These are phyloP conservation scores for Exophiala oligosperma DNA, from an alignment of 2,329 filamentous ascomycete species.

Conservation along the genomic window DNA sequence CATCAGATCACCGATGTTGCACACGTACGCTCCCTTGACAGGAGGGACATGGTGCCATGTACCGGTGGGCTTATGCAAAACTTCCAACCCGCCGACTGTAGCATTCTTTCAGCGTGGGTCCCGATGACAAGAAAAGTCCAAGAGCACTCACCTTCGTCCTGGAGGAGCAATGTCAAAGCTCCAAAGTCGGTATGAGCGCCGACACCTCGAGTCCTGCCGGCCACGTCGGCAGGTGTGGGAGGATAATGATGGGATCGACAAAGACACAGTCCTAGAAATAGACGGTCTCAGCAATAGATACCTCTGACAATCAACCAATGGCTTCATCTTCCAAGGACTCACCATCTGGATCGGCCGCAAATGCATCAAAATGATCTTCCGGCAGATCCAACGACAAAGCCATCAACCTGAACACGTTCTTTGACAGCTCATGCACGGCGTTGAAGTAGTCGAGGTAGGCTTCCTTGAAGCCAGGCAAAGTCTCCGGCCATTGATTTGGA, in stretches of 20 bases:
- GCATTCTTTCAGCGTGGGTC: background rate
- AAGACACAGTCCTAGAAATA: background rate
- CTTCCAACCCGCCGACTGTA: slow-evolving; percentile 47
- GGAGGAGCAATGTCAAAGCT: slow-evolving; percentile 48
- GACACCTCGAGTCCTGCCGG: slow-evolving; percentile 34
- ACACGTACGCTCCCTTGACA: slow-evolving; percentile 49
- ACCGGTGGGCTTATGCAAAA: slow-evolving; percentile 26
- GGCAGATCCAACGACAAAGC: slow-evolving; percentile 55
- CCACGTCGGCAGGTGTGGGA: slow-evolving; percentile 47
- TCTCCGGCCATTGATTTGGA: slow-evolving; percentile 17
- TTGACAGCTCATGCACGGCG: slow-evolving; percentile 49
- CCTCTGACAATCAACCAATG: too few relatives aligned
- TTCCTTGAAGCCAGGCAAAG: slow-evolving; percentile 43
- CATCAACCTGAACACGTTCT: slow-evolving; percentile 53
- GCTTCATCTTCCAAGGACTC: background rate
- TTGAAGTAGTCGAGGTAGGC: slow-evolving; percentile 49
- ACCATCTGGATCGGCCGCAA: slow-evolving; percentile 50
- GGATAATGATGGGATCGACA: slow-evolving; percentile 38
- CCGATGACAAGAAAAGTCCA: background rate
- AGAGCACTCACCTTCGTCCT: slow-evolving; percentile 36
- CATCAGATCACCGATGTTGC: slow-evolving; percentile 55
- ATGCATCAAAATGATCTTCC: slow-evolving; percentile 56
- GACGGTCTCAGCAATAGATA: background rate
- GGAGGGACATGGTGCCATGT: slow-evolving; percentile 27
- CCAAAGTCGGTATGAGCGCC: slow-evolving; percentile 43